Percentiles rank a stretch among this genome's conserved stretches.
Evolutionary conservation across 2,329 filamentous ascomycete species (phyloP).

Genomic region (Endoconidiophora polonica): DNA sequence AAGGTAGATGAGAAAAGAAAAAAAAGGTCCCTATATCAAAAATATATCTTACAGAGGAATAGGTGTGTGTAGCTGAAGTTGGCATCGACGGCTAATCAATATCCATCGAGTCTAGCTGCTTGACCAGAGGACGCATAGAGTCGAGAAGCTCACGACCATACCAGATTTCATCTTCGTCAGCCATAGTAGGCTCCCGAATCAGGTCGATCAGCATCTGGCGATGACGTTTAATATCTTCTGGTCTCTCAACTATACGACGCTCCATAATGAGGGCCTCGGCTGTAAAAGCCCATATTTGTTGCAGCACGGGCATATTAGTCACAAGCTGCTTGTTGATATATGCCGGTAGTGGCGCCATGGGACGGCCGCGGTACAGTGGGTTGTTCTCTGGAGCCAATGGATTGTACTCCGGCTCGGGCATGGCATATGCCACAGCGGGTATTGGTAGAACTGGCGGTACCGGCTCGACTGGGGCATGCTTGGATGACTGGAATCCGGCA

Average conservation of each 20-base stretch:
- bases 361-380: conserved; percentile 30
- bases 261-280: conserved; percentile 46
- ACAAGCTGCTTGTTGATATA: conserved; percentile 36
- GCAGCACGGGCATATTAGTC: conserved; percentile 38
- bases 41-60: no score
- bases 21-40: no score
- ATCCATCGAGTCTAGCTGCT: conserved; percentile 33
- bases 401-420: conserved; percentile 5
- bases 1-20: no score
- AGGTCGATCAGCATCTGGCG: conserved; percentile 45
- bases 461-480: background rate
- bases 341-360: conserved; percentile 37
- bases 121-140: conserved; percentile 34
- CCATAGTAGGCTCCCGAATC: conserved; percentile 43
- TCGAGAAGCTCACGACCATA: conserved; percentile 38
- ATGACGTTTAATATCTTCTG: conserved; percentile 46
- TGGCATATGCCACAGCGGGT: no score
- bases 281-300: conserved; percentile 45
- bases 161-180: conserved; percentile 46
- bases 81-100: conserved; percentile 2
- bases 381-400: conserved; percentile 1
- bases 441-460: background rate
- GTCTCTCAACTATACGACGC: conserved; percentile 38
- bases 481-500: conserved; percentile 14
- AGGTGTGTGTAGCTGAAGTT: background rate